Evolutionary conservation across 2,329 filamentous ascomycete species (phyloP).

Genomic region (Botryotinia narcissicola): DNA sequence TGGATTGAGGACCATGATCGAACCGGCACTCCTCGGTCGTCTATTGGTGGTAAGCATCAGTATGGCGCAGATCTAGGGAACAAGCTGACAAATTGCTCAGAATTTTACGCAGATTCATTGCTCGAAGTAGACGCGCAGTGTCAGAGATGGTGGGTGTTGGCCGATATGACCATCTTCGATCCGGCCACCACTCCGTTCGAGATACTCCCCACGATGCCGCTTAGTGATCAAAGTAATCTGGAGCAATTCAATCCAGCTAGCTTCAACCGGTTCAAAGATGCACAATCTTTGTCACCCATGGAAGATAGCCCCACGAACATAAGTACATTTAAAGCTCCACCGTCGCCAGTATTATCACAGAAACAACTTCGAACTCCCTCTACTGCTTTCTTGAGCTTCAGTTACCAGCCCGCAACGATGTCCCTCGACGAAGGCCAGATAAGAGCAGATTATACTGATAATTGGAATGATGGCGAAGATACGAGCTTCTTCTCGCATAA

Average conservation of each 20-base stretch:
- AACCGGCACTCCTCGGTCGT: background rate
- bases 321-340: background rate
- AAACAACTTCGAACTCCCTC: background rate
- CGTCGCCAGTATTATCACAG: background rate
- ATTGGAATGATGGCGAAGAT: background rate
- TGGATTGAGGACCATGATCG: slow-evolving; percentile 9
- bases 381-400: background rate
- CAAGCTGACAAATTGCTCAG: background rate
- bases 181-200: background rate
- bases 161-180: background rate
- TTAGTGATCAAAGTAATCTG: background rate
- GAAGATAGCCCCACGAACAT: background rate
- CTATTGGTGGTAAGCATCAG: background rate
- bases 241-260: background rate
- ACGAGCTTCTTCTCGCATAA: background rate
- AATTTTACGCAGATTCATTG: background rate
- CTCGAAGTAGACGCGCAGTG: slow-evolving; percentile 1
- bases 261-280: background rate
- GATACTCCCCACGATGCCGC: background rate
- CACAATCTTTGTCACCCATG: background rate
- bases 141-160: slow-evolving; percentile 12
- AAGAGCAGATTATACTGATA: too few relatives aligned
- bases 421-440: background rate
- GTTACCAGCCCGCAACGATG: background rate
- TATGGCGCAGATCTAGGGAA: background rate